phyloP scores from a whole-genome alignment of 2,329 filamentous ascomycete genomes.

The Pestalotiopsis sp. region DNA sequence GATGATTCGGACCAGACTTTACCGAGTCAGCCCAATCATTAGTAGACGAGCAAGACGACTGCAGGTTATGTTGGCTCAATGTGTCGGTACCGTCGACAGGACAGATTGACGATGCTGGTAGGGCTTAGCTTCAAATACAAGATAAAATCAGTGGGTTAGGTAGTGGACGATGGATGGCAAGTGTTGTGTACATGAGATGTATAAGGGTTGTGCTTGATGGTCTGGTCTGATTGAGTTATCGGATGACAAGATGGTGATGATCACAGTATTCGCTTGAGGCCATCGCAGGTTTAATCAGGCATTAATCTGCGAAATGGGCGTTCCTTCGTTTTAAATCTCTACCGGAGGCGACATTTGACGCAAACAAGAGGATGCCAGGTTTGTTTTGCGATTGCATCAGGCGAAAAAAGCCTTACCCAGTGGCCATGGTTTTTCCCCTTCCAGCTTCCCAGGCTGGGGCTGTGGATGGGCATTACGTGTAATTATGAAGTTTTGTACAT shows the following conservation, averaged over 20 bases:
- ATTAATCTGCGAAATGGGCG: background rate
- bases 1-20: background rate
- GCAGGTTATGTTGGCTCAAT: background rate
- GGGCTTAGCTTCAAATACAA: background rate
- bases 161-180: background rate
- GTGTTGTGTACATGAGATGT: too few species aligned
- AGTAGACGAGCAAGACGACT: background rate
- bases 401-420: too few species aligned
- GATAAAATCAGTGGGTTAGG: background rate
- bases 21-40: background rate
- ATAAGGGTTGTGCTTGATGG: too few species aligned
- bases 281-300: background rate
- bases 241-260: background rate
- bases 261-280: background rate
- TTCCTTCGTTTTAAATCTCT: background rate
- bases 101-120: too few species aligned
- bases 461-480: too few species aligned
- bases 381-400: background rate
- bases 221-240: too few species aligned
- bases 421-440: too few species aligned
- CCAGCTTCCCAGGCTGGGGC: too few species aligned
- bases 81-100: background rate
- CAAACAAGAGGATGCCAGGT: background rate
- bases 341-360: background rate
- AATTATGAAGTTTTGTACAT: too few species aligned